These are phyloP conservation scores for Candida peoriensis DNA, from an alignment of 805 yeast species.

Conservation along the genomic window DNA sequence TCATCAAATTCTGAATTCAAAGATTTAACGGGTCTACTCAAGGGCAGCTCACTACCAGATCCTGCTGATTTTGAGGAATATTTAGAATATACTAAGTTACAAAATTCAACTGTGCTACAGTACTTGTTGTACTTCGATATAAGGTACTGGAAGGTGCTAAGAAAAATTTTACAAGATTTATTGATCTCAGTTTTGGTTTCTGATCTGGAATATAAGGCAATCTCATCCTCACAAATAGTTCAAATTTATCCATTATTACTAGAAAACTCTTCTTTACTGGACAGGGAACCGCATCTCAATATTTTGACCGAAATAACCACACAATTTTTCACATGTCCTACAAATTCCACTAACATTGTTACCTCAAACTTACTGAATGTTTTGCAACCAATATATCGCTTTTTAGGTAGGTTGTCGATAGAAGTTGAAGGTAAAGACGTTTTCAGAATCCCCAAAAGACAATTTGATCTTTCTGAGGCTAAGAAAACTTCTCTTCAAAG, in stretches of 20 bases:
- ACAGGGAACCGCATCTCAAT: constrained; percentile 85
- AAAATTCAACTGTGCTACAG: constrained; percentile 46
- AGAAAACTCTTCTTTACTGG: constrained; percentile 49
- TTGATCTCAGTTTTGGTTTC: constrained; percentile 54
- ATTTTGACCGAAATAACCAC: constrained; percentile 69
- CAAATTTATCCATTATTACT: constrained; percentile 48
- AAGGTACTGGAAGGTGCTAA: constrained; percentile 47
- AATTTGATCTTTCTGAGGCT: constrained; percentile 10
- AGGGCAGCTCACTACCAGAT: constrained; percentile 12
- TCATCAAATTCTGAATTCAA: constrained; percentile 1
- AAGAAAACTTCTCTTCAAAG: constrained; percentile 10
- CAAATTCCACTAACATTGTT: constrained; percentile 54
- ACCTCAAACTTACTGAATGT: constrained; percentile 29
- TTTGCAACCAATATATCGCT: constrained; percentile 39
- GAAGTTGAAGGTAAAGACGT: constrained; percentile 29
- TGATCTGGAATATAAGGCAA: constrained; percentile 39
- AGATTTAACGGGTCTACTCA: constrained; percentile 15
- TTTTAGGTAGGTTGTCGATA: constrained; percentile 35
- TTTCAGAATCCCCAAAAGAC: constrained; percentile 5
- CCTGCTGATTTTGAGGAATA: constrained; percentile 1
- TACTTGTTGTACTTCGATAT: constrained; percentile 52
- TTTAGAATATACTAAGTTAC: neutral
- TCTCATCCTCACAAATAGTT: constrained; percentile 48
- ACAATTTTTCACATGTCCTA: constrained; percentile 87
- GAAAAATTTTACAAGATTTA: constrained; percentile 43